A percentile compares a stretch with the other conserved stretches of the same genome.
These are phyloP conservation scores for Penicillium paradoxum DNA, from an alignment of 495 filamentous ascomycete genomes.

Conservation along the genomic window DNA sequence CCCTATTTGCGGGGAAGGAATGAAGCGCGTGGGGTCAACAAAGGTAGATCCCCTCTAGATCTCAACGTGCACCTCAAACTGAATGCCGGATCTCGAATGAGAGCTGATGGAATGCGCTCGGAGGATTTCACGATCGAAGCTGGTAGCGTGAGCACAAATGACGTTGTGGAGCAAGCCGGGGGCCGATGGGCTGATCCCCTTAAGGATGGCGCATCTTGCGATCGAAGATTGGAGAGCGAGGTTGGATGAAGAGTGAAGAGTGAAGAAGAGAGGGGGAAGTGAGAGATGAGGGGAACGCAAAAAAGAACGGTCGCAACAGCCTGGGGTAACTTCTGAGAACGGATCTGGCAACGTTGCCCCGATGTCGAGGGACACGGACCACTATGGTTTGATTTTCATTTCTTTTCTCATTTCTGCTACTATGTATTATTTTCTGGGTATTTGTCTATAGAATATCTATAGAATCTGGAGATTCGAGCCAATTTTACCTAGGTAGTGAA, in stretches of 20 bases:
- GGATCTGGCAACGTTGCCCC: conserved; percentile 29
- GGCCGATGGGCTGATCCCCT: conserved; percentile 22
- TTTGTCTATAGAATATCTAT: no score
- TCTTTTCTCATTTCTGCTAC: not conserved
- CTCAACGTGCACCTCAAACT: not conserved
- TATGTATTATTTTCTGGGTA: not conserved
- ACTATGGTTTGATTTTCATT: conserved; percentile 2
- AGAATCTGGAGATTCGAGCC: no score
- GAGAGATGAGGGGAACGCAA: conserved; percentile 8
- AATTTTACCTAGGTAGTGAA: no score
- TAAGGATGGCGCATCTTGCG: conserved; percentile 37
- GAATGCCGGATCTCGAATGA: not conserved
- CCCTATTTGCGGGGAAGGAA: not conserved
- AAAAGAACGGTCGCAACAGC: not conserved
- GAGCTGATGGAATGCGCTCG: conserved; percentile 18
- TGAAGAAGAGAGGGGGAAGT: conserved; percentile 8
- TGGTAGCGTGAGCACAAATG: conserved; percentile 39
- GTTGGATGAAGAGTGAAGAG: not conserved
- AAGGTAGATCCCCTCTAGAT: not conserved
- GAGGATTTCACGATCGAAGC: conserved; percentile 13
- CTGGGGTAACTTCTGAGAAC: conserved; percentile 9
- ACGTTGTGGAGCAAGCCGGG: conserved; percentile 25
- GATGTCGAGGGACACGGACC: conserved; percentile 29
- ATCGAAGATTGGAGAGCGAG: not conserved
- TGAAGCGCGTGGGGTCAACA: not conserved